These are phyloP conservation scores for Termitomyces sp. DNA, from an alignment of 768 basidiomycete species.

Conservation along the genomic window DNA sequence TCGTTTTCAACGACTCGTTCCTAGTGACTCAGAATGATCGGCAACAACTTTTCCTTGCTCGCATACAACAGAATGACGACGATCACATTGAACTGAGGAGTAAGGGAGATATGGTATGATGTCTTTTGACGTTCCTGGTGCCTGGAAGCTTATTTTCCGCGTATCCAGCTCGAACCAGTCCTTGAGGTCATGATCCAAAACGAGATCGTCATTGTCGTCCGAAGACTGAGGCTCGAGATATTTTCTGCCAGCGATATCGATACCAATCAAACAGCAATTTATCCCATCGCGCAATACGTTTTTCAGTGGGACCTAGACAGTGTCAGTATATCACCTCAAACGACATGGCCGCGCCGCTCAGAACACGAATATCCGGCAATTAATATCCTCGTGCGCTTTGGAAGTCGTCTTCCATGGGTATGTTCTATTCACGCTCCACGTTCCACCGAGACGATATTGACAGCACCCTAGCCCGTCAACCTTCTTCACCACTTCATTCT, in stretches of 20 bases:
- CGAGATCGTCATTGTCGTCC: conserved; percentile 43
- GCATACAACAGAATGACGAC: conserved; percentile 29
- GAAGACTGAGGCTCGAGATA: conserved; percentile 36
- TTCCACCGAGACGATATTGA: neutral
- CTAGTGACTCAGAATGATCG: conserved; percentile 33
- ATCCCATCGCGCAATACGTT: conserved; percentile 41
- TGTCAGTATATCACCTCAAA: conserved; percentile 35
- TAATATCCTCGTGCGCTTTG: conserved; percentile 56
- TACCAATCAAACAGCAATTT: conserved; percentile 22
- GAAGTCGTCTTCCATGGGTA: conserved; percentile 56
- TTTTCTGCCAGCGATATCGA: conserved; percentile 32
- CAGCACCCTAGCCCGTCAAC: conserved; percentile 48
- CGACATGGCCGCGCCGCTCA: conserved; percentile 12
- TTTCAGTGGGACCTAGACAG: conserved; percentile 61
- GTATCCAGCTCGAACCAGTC: conserved; percentile 30
- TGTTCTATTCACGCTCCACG: conserved; percentile 6
- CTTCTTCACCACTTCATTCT: conserved; percentile 61
- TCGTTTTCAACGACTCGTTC: conserved; percentile 32
- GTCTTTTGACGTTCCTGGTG: neutral
- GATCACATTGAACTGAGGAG: conserved; percentile 33
- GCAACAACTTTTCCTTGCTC: conserved; percentile 25
- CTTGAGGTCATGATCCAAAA: conserved; percentile 39
- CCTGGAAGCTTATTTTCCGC: neutral
- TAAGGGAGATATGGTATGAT: conserved; percentile 23
- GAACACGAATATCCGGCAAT: conserved; percentile 27